Evolutionary conservation across 257 asterid species (phyloP), one percentile per base, ranked within the genome.

Genomic region (Misopates orontium): DNA sequence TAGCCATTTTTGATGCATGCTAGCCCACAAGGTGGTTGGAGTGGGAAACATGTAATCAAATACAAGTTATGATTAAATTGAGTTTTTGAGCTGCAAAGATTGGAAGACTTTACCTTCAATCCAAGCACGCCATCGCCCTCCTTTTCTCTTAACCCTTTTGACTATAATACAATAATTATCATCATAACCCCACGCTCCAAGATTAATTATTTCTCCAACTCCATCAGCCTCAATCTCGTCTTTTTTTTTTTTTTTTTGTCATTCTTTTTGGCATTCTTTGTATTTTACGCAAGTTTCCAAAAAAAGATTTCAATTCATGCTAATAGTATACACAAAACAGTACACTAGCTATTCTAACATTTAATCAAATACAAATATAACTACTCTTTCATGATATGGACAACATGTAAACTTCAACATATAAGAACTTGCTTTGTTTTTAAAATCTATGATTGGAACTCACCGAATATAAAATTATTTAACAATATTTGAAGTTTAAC

Each of bases 41-140:
- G 88, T 83, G 85, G 88, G 82, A 65, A 67, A 80, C 90, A 84
- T 76, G 84, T 62, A 69, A 54, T 79, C 69, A 71, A 74, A 55
- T 54, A 76, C 71, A 55, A 73, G 55, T 24, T 3, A 49, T 66
- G 39, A 65, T 66, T 79, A 69, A 73, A 62, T 62, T 48, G 44
- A 64, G 28, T 36, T 60, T 44, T 54, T 66, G 20, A 55, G 57
- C 23, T 62, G 67, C 42, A 45, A 60, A 49, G 21, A 21, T 4
- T 62, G 11, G 52, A 61, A 60, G 54, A 53, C 72, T 66, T 68
- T 64, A 47, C 73, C 78, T 72, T 75, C 83, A 75, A 56, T 67
- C 71, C 64, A 67, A 76, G 87, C 96, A 89, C 86, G 96, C 95
- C 78, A 67, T 64, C 18, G 36, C 47, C 58, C 54, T 63, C 67